These are phyloP conservation scores for Uronychia binucleata DNA, from an alignment of 73 alveolate species.

Conservation along the genomic window DNA sequence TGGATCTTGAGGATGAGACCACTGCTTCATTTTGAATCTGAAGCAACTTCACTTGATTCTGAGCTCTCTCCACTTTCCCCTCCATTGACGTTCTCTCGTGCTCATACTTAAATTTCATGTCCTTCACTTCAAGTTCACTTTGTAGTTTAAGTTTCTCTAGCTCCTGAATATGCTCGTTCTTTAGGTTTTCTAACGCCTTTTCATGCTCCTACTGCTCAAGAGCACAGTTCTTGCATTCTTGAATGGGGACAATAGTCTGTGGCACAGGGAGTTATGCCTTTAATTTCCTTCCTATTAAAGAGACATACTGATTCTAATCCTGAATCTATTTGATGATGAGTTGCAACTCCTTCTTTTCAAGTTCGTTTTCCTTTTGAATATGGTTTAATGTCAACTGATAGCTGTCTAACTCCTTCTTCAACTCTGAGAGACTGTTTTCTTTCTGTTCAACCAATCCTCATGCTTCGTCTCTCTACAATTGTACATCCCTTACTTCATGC, in stretches of 20 bases:
- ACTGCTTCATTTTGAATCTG: background rate
- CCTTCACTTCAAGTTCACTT: background rate
- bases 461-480: slow-evolving; percentile 1
- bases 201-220: slow-evolving; percentile 8
- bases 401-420: background rate
- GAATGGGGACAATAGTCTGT: background rate
- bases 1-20: background rate
- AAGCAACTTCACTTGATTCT: background rate
- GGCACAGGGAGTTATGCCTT: background rate
- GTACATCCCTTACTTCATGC: background rate
- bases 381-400: slow-evolving; percentile 9
- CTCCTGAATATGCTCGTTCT: slow-evolving; percentile 1
- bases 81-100: background rate
- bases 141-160: slow-evolving; percentile 5
- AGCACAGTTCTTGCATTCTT: background rate
- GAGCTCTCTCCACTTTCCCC: background rate
- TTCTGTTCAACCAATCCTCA: background rate
- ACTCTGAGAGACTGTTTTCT: slow-evolving; percentile 6
- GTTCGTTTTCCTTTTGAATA: slow-evolving; percentile 10
- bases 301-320: slow-evolving; percentile 5
- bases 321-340: slow-evolving; percentile 7
- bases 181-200: background rate
- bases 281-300: background rate
- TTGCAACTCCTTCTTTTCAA: slow-evolving; percentile 19
- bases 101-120: background rate